Base-by-base conservation (phyloP, 768 basidiomycete species). In the Mycena galericulata region DNA sequence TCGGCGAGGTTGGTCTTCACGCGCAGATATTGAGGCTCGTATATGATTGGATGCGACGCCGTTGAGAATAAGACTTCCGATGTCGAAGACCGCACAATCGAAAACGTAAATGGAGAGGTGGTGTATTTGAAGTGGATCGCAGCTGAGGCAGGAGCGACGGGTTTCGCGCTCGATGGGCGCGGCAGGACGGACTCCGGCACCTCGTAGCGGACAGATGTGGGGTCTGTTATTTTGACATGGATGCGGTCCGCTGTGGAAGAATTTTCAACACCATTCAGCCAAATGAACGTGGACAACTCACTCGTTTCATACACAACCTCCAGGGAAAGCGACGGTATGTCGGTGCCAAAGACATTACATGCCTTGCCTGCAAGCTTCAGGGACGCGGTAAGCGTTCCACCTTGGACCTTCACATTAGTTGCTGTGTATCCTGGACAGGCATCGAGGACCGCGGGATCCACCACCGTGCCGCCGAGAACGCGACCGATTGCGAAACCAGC, bases 11-110 rank as follows among this genome's bases (percentile, higher is more conserved):
- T 76, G 20, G 91, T 91, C 75, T 91, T 90, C 69, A 94, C 79
- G 58, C 92, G 90, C 17, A 94, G 82, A 75, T 91, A 94, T 77
- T 93, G 92, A 1, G 90, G 86, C 71, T 93, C 91, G 73, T 91
- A 94, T 69, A 95, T 88, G 76, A 93, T 77, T 0, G 91, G 82
- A 71, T 89, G 84, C 11, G 83, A 81, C 2, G 82, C 82, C 3
- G 90, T 91, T 18, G 88, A 86, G 80, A 91, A 92, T 20, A 92
- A 80, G 3, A 87, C 80, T 72, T 91, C 89, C 20, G 72, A 69
- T 2, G 86, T 87, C 9, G 79, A 72, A 0, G 83, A 76, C 41
- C 90, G 87, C 67, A 76, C 79, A 69, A 91, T 83, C 18, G 85
- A 81, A 78, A 92, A 92, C 0, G 87, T 82, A 77, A 92, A 92